Percentiles rank a stretch among this genome's conserved stretches.
phyloP scores from a whole-genome alignment of 352 stramenopile genomes.

The Pythium plurisporium region DNA sequence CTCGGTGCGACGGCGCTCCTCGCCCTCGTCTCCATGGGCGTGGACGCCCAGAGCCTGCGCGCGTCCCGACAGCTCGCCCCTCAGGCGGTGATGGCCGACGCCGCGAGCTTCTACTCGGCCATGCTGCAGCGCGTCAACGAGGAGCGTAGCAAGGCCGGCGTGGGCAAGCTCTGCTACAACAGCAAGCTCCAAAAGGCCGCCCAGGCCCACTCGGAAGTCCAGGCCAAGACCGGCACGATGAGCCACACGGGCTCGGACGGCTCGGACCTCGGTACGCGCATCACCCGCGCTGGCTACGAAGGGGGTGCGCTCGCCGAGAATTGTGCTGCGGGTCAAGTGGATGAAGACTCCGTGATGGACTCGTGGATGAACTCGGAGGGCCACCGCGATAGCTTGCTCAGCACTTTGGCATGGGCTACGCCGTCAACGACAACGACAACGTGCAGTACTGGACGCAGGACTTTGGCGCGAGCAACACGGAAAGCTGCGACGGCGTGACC shows the following conservation, averaged over 20 bases:
- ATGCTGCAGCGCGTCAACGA: slow-evolving; percentile 57
- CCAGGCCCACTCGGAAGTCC: slow-evolving; percentile 30
- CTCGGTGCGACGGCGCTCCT: slow-evolving; percentile 8
- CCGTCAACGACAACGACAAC: slow-evolving; percentile 30
- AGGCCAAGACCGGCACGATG: slow-evolving; percentile 29
- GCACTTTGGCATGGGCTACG: slow-evolving; percentile 38
- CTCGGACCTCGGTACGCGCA: slow-evolving; percentile 15
- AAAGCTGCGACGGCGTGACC: slow-evolving; percentile 23
- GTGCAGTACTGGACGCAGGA: slow-evolving; percentile 58
- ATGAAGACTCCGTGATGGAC: slow-evolving; percentile 35
- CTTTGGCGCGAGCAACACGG: slow-evolving; percentile 33
- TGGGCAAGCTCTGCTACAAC: slow-evolving; percentile 35
- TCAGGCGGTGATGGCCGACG: neutral
- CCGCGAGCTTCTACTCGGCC: slow-evolving; percentile 12
- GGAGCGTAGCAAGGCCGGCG: slow-evolving; percentile 41
- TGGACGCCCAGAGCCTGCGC: slow-evolving; percentile 13
- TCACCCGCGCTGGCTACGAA: slow-evolving; percentile 22
- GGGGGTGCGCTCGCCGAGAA: slow-evolving; percentile 43
- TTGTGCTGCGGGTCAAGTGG: slow-evolving; percentile 39
- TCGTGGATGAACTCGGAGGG: slow-evolving; percentile 48
- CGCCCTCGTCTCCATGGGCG: slow-evolving; percentile 4
- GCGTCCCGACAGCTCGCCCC: neutral
- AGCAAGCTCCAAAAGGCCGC: slow-evolving; percentile 30
- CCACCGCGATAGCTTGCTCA: slow-evolving; percentile 44
- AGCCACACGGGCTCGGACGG: slow-evolving; percentile 28